Base-by-base conservation (phyloP, 2,329 filamentous ascomycete species). In the Raffaelea ambrosiae region DNA sequence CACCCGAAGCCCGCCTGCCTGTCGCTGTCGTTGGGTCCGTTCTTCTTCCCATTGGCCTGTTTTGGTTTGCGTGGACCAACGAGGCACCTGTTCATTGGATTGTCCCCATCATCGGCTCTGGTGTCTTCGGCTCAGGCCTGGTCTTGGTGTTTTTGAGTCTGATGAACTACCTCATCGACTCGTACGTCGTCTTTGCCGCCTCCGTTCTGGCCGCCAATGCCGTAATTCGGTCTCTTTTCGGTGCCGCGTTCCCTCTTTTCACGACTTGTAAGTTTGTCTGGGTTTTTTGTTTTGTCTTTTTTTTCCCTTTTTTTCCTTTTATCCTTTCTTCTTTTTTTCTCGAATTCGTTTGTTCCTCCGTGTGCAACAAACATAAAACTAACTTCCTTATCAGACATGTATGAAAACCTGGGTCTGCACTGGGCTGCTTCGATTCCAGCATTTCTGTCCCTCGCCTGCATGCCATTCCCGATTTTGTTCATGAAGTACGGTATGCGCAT, bases 381-480 rank as follows among this genome's bases (percentile, higher is more conserved):
- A 13, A 43, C 46, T 35, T n/a, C 26, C 26, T 29, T 29, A 3
- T 4, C 29, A 53, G 48, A 65, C 52, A 78, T 80, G 73, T 80
- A 77, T 59, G 33, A 67, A 3, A 66, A 71, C 48, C 70, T 84
- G 3, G 84, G 86, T 43, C 81, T 85, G 48, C 84, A 89, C 66
- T 90, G 86, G 86, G 86, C 84, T 1, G 80, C 74, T 31, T 80
- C 78, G 0, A 68, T 91, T 14, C 86, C 85, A 0, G 87, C 81
- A 1, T 90, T 91, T 66, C 69, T 91, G 3, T 78, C 84, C 0
- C 62, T 89, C 3, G 74, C 73, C 11, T 89, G 85, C 63, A 69
- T 88, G 18, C 84, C 86, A 0, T 83, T 86, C 58, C 86, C 86
- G 0, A 84, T 86, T 63, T 62, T 91, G 16, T 87, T 91, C 64